phyloP scores from a whole-genome alignment of 164 flowering plant genomes.

The Magnolia kwangsiensis region DNA sequence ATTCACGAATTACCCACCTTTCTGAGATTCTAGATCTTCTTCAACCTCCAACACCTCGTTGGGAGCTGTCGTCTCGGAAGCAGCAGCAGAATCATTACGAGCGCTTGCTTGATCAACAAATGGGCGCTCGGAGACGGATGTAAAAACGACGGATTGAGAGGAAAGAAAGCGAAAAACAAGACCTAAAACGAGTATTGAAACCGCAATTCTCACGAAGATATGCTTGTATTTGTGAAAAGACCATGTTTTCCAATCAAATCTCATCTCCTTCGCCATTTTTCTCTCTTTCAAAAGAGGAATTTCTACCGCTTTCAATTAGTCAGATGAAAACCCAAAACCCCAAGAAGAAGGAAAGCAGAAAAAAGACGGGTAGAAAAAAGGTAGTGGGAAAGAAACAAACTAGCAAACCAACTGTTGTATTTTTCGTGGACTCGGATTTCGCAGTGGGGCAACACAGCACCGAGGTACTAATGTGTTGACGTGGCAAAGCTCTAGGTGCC shows the following conservation, averaged over 20 bases:
- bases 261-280: constrained; percentile 17
- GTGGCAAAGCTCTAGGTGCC: no score
- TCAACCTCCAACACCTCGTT: background rate
- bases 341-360: background rate
- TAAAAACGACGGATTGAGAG: constrained; percentile 35
- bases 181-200: constrained; percentile 48
- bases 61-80: background rate
- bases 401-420: no score
- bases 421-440: no score
- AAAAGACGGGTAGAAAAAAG: background rate
- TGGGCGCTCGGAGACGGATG: constrained; percentile 12
- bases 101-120: background rate
- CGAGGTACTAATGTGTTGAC: no score
- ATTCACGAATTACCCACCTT: constrained; percentile 22
- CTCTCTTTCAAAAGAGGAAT: no score
- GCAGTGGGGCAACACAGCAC: no score
- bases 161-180: constrained; percentile 55
- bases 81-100: background rate
- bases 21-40: constrained; percentile 16
- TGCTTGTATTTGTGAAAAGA: constrained; percentile 35
- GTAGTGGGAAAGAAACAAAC: no score
- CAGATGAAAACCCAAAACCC: no score
- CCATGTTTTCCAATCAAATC: constrained; percentile 30
- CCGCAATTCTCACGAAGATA: constrained; percentile 40
- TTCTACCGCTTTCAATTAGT: constrained; percentile 21